These are phyloP conservation scores for Millerozyma acaciae DNA, from an alignment of 805 yeast species.

Conservation along the genomic window DNA sequence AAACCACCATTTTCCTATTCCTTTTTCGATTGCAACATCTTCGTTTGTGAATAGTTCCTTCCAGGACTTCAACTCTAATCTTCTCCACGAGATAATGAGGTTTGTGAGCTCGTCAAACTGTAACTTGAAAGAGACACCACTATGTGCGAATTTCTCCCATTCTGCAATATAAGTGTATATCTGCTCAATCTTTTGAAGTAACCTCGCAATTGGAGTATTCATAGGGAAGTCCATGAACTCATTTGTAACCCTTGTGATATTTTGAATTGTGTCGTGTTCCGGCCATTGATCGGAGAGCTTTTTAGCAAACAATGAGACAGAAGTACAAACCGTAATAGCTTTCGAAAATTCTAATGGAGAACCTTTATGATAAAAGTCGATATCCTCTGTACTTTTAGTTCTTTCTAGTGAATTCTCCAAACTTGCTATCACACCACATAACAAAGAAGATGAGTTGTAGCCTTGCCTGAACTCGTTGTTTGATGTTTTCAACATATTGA, in stretches of 20 bases:
- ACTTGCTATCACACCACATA: constrained; percentile 15
- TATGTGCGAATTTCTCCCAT: constrained; percentile 91
- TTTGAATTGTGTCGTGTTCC: constrained; percentile 85
- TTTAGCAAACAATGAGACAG: constrained; percentile 28
- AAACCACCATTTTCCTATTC: constrained; percentile 85
- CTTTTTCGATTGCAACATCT: constrained; percentile 42
- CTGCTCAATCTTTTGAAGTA: constrained; percentile 81
- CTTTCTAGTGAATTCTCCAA: constrained; percentile 17
- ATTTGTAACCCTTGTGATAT: constrained; percentile 55
- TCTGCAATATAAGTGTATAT: constrained; percentile 77
- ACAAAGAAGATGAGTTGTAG: constrained; percentile 16
- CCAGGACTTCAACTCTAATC: constrained; percentile 84
- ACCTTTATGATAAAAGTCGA: constrained; percentile 63
- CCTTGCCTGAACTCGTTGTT: constrained; percentile 8
- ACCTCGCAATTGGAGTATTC: constrained; percentile 69
- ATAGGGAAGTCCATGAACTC: constrained; percentile 66
- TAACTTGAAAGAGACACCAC: constrained; percentile 59
- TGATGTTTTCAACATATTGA: constrained; percentile 9
- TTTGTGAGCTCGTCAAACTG: constrained; percentile 57
- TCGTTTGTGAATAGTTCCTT: constrained; percentile 67
- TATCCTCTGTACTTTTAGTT: constrained; percentile 12
- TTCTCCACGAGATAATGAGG: constrained; percentile 87
- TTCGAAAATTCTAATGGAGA: constrained; percentile 55
- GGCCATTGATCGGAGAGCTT: constrained; percentile 74
- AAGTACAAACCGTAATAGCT: constrained; percentile 48